Evolutionary conservation across 2,329 filamentous ascomycete genomes (phyloP).

Genomic region (Paracamarosporium sp.): DNA sequence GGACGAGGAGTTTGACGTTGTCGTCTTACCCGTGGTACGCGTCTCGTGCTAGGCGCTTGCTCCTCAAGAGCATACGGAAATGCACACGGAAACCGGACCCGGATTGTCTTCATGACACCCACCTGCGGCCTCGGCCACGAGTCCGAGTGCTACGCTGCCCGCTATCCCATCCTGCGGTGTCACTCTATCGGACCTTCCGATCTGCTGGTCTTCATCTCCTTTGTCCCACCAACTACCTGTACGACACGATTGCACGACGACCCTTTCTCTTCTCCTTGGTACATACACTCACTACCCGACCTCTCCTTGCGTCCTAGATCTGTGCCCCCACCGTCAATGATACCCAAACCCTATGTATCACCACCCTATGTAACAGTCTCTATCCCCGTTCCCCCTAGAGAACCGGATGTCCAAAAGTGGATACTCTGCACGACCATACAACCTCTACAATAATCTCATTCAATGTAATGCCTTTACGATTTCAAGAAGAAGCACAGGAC

Average conservation of each 20-base stretch:
- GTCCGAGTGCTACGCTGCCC: not conserved
- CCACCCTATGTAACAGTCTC: constrained; percentile 14
- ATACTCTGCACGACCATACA: no score
- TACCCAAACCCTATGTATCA: constrained; percentile 20
- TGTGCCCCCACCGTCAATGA: constrained; percentile 9
- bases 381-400: not conserved
- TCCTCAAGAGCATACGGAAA: not conserved
- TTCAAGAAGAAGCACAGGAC: no score
- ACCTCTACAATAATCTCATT: no score
- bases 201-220: no score
- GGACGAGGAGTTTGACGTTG: constrained; percentile 45
- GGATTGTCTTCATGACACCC: no score
- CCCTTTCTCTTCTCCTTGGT: not conserved
- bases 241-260: not conserved
- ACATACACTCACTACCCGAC: not conserved
- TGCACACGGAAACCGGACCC: no score
- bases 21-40: constrained; percentile 27
- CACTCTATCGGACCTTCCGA: no score
- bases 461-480: no score
- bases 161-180: not conserved
- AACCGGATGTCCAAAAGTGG: no score
- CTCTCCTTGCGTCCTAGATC: constrained; percentile 2
- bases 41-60: constrained; percentile 14
- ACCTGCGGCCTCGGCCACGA: not conserved
- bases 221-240: not conserved